Evolutionary conservation across 2,329 filamentous ascomycete species (phyloP).

Genomic region (Stagonosporopsis vannaccii): DNA sequence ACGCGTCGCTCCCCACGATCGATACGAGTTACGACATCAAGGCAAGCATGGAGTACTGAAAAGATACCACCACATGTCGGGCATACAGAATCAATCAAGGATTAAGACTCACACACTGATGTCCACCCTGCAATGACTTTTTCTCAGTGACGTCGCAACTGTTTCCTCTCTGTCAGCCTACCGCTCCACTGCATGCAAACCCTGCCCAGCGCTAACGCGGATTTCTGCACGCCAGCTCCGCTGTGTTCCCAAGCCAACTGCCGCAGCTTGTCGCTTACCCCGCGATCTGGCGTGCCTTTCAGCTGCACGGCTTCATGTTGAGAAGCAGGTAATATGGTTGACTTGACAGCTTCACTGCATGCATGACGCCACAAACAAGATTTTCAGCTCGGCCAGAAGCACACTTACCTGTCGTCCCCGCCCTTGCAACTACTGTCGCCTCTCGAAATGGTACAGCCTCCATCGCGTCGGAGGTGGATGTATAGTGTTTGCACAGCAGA

Average conservation of each 20-base stretch:
- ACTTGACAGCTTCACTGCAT: constrained; percentile 7
- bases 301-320: constrained; percentile 1
- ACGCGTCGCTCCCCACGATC: constrained; percentile 30
- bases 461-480: too few species aligned
- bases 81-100: constrained; percentile 39
- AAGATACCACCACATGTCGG: constrained; percentile 34
- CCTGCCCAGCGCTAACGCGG: constrained; percentile 3
- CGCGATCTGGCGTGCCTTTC: neutral
- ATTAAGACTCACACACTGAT: constrained; percentile 23
- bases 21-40: constrained; percentile 38
- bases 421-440: too few species aligned
- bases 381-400: neutral
- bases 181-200: neutral
- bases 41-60: constrained; percentile 35
- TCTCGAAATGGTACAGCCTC: too few species aligned
- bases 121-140: neutral
- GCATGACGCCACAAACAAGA: neutral
- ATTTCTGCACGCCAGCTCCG: constrained; percentile 5
- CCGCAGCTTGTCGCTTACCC: neutral
- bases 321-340: constrained; percentile 1
- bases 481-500: too few species aligned
- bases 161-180: neutral
- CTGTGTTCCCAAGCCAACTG: constrained; percentile 9
- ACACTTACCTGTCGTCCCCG: too few species aligned
- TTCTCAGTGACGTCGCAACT: neutral